Conservation (phyloP, 805 yeast genomes). For the Wickerhamiella parazyma region DNA sequence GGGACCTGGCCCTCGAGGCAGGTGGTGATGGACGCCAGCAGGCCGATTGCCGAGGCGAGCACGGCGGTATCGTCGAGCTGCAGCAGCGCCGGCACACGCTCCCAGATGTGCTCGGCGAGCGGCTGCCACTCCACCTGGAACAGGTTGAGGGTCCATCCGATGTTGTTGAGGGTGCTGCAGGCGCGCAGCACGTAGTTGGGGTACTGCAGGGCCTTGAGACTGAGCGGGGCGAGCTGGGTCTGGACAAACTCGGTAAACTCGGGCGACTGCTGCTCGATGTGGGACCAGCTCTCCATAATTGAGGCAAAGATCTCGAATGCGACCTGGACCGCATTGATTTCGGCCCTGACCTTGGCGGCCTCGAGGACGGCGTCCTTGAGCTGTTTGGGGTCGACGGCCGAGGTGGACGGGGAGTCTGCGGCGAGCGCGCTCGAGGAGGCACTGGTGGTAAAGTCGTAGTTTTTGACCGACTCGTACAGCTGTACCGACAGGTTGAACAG, state of each 20-base stretch:
- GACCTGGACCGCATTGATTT: constrained; percentile 50
- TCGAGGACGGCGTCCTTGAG: constrained; percentile 10
- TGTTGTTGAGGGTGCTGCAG: constrained; percentile 56
- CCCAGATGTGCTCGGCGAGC: constrained; percentile 22
- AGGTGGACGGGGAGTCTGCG: neutral
- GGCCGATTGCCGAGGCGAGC: constrained; percentile 18
- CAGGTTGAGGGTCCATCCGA: constrained; percentile 19
- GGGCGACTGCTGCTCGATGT: constrained; percentile 13
- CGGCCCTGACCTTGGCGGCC: constrained; percentile 12
- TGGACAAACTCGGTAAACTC: constrained; percentile 12
- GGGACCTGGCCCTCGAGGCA: constrained; percentile 19
- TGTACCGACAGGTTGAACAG: constrained; percentile 11
- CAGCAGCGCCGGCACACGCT: constrained; percentile 15
- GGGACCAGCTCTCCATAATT: constrained; percentile 43
- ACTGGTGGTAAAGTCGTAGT: neutral
- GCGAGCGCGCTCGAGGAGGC: too few species aligned
- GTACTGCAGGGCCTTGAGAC: constrained; percentile 25
- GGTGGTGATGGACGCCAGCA: constrained; percentile 15
- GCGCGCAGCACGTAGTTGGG: constrained; percentile 42
- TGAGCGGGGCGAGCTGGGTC: constrained; percentile 12
- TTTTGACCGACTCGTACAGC: neutral
- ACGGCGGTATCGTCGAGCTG: constrained; percentile 20
- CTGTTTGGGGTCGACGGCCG: constrained; percentile 12
- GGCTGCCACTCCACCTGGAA: constrained; percentile 28
- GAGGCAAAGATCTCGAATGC: constrained; percentile 67